Base-by-base conservation (phyloP, 2,329 filamentous ascomycete genomes). In the Lasiodiplodia citricola region DNA sequence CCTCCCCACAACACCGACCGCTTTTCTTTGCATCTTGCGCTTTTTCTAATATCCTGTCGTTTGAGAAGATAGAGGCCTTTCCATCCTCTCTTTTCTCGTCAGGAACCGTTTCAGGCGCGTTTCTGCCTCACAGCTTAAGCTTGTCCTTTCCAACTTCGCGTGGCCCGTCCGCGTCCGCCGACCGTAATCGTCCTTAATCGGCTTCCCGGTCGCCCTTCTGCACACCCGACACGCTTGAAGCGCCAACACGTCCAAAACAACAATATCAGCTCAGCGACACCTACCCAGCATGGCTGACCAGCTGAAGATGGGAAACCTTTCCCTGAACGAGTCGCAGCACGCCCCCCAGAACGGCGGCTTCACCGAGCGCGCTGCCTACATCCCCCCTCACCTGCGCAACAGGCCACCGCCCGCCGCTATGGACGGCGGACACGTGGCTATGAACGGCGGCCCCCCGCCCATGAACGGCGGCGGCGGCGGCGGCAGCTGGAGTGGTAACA, bases 221-320 rank as follows among this genome's bases (percentile, higher is more conserved):
- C 28, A 21, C 31, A 18, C 21, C 13, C 25, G 38, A 35, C 23
- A 14, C 14, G 64, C 51, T 47, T 54, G 25, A 50, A 28, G 21
- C 56, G n/a, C 66, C 31, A 37, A 44, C 56, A 54, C 47, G 16
- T n/a, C 21, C 38, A 13, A 60, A n/a, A 6, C 66, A 35, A 31
- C 58, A 51, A 56, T 18, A 25, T 11, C 50, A 47, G 11, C 55
- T 37, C 31, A 60, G 38, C 57, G 37, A 60, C 57, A 47, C 21
- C 64, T 70, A 83, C 37, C 66, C 56, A 90, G 82, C 79, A 94
- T 94, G 91, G 91, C 91, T 80, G 91, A 93, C 77, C 90, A 94
- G 85, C 87, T 96, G 76, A 93, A 93, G 85, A 94, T 95, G 88
- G 87, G 86, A 79, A 88, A 89, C 79, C 85, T 95, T 77, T 90